Evolutionary conservation across 2,329 filamentous ascomycete species (phyloP).

Genomic region (Aschersonia sp.): DNA sequence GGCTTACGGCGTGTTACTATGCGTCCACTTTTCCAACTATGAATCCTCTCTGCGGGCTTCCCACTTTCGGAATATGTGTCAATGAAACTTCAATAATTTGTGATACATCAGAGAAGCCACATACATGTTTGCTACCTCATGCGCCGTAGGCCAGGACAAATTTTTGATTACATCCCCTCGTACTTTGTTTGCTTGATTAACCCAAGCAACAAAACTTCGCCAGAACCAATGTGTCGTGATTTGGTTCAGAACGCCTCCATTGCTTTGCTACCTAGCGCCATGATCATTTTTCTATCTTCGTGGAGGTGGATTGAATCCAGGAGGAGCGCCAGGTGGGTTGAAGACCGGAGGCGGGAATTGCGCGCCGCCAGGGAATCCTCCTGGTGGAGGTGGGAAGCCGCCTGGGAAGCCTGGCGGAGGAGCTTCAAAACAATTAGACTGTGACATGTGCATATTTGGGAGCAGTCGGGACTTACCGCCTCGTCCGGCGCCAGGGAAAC

Average conservation of each 20-base stretch:
- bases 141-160: neutral
- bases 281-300: conserved; percentile 30
- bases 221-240: conserved; percentile 9
- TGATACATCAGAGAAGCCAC: neutral
- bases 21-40: too few relatives aligned
- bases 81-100: neutral
- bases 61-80: neutral
- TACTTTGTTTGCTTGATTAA: conserved; percentile 1
- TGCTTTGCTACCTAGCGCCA: conserved; percentile 10
- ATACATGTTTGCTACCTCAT: conserved; percentile 1
- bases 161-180: too few relatives aligned
- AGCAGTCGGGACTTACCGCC: conserved; percentile 30
- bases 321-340: conserved; percentile 21
- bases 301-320: conserved; percentile 64
- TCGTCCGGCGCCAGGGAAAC: conserved; percentile 31
- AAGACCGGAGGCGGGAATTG: conserved; percentile 6
- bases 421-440: conserved; percentile 20
- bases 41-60: too few relatives aligned
- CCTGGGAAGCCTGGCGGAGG: conserved; percentile 36
- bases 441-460: conserved; percentile 1
- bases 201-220: conserved; percentile 2
- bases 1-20: too few relatives aligned
- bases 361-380: conserved; percentile 21
- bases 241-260: conserved; percentile 7
- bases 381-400: conserved; percentile 31